Base-by-base conservation (phyloP, 306 rosid genomes). In the Cicer arietinum region DNA sequence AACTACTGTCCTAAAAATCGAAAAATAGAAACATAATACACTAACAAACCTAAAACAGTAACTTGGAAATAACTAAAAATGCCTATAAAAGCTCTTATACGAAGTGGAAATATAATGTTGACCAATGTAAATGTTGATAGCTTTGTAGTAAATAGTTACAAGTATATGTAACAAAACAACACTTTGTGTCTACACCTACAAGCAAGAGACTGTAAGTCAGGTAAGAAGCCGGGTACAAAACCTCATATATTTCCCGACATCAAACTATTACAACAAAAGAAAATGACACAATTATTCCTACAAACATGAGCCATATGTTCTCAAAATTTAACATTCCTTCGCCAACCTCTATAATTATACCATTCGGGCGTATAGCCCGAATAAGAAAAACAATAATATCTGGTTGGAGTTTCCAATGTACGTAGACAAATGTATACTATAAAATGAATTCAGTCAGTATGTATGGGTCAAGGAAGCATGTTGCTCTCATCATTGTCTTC, bases 401-500 rank as follows among this genome's bases (percentile, higher is more conserved):
- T 18, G 50, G 11, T 16, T 18, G 50, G 11, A 40, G 51, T 79
- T 54, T 50, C 53, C 58, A 51, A 85, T 79, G 71, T 84, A 83
- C 83, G 88, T 42, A 76, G 81, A 77, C 85, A 62, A 83, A 80
- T 77, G 78, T 77, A 69, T 42, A 35, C 82, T 78, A 73, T 30
- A 7, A 46, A 70, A 70, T 4, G 76, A 67, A 42, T 73, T 76
- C 60, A 77, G 87, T 71, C 69, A 59, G 86, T 69, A 51, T 56
- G 57, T 69, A 51, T 56, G 57, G 75, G 74, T 85, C 65, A 77
- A 71, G 67, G 48, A 47, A 77, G 65, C 60, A 45, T 80, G 68
- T 80, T 79, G 80, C 6, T 85, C 77, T 85, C 86, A 59, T 80
- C 47, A 59, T 53, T 46, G 71, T 82, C 84, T 76, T 87, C 89